Evolutionary conservation across 495 filamentous ascomycete genomes (phyloP).

Genomic region (Halenospora varia): DNA sequence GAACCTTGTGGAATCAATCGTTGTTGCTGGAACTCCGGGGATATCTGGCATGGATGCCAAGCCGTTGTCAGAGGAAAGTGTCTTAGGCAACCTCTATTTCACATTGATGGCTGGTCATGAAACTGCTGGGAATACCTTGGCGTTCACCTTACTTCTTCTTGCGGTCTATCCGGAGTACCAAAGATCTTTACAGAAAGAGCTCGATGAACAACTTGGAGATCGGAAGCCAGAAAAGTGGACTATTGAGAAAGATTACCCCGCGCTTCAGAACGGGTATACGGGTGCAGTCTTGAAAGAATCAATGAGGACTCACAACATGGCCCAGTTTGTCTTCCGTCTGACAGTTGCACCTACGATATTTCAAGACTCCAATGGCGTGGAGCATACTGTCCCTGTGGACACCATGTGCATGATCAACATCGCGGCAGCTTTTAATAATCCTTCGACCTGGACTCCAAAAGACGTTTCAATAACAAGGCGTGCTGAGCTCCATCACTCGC

Average conservation of each 20-base stretch:
- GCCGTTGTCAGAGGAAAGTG: neutral
- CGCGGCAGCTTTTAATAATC: neutral
- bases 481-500: neutral
- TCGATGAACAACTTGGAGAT: too few relatives aligned
- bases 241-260: too few relatives aligned
- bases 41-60: neutral
- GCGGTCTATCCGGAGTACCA: neutral
- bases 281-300: neutral
- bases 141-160: neutral
- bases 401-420: neutral
- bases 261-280: too few relatives aligned
- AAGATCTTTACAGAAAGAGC: too few relatives aligned
- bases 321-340: neutral
- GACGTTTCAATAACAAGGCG: neutral
- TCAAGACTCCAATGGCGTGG: neutral
- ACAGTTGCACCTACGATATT: neutral
- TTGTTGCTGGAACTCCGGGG: neutral
- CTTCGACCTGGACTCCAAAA: neutral
- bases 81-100: neutral
- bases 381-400: neutral
- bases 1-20: neutral
- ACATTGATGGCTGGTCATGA: neutral
- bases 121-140: neutral
- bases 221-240: too few relatives aligned
- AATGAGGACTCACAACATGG: neutral